Evolutionary conservation across 495 filamentous ascomycete species (phyloP).

Genomic region (Thozetella sp.): DNA sequence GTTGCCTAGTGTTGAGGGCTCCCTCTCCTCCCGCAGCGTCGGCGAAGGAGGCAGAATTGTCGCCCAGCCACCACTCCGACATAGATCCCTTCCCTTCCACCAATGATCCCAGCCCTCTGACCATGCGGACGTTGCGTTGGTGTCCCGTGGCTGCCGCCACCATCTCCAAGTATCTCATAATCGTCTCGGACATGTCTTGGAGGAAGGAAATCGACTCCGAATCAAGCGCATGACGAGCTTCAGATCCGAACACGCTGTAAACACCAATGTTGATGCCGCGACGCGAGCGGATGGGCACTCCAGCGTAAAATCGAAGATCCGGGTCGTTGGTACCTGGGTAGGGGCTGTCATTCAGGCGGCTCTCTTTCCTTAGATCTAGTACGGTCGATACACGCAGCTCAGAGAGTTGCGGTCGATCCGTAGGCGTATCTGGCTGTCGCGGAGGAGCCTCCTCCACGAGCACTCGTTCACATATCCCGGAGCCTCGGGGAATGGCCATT

Average conservation of each 20-base stretch:
- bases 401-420: constrained; percentile 19
- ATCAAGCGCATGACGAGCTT: constrained; percentile 43
- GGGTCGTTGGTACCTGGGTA: constrained; percentile 27
- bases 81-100: constrained; percentile 51
- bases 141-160: constrained; percentile 58
- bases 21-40: not conserved
- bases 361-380: constrained; percentile 49
- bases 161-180: constrained; percentile 67
- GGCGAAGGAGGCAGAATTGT: not conserved
- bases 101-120: constrained; percentile 63
- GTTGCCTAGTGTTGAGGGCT: not conserved
- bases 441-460: constrained; percentile 19
- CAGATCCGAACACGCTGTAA: constrained; percentile 65
- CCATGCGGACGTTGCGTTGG: constrained; percentile 59
- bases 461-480: constrained; percentile 51
- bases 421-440: constrained; percentile 13
- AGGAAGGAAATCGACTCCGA: constrained; percentile 39
- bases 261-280: constrained; percentile 72
- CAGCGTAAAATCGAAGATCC: constrained; percentile 61
- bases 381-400: constrained; percentile 43
- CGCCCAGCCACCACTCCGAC: constrained; percentile 6
- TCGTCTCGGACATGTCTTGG: constrained; percentile 50
- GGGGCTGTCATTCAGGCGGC: constrained; percentile 39
- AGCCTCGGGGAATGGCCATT: constrained; percentile 38
- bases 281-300: constrained; percentile 67